A percentile compares a stretch with the other conserved stretches of the same genome.
phyloP scores from a whole-genome alignment of 352 stramenopile genomes.

The Globisporangium abappressorium region DNA sequence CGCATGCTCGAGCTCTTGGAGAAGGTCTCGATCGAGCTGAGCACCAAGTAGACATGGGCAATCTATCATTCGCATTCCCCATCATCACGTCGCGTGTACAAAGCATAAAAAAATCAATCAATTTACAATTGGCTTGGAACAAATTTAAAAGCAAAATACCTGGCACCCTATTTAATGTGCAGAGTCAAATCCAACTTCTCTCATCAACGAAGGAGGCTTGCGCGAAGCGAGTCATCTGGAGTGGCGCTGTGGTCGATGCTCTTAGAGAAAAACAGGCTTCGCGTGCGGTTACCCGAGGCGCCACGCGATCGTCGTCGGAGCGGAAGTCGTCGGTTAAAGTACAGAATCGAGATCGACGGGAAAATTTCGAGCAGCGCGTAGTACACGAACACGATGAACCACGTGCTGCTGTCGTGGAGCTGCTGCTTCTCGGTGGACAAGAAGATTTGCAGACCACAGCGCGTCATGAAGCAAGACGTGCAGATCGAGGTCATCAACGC shows the following conservation, averaged over 20 bases:
- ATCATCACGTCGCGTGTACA: background rate
- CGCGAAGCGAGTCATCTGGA: constrained; percentile 29
- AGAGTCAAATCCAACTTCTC: background rate
- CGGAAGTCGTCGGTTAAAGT: constrained; percentile 82
- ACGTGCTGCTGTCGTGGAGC: constrained; percentile 72
- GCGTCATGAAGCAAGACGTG: constrained; percentile 78
- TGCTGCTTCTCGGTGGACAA: constrained; percentile 69
- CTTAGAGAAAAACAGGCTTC: constrained; percentile 51
- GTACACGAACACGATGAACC: constrained; percentile 78
- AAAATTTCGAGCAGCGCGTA: constrained; percentile 82
- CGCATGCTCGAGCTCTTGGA: constrained; percentile 88
- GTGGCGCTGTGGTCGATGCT: constrained; percentile 13
- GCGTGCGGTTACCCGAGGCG: constrained; percentile 4
- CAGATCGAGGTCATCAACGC: constrained; percentile 79
- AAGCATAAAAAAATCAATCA: background rate
- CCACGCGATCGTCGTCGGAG: constrained; percentile 28
- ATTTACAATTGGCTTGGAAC: background rate
- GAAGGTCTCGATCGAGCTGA: constrained; percentile 55
- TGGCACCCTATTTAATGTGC: background rate
- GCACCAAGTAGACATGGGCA: background rate
- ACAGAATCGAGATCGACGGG: constrained; percentile 71
- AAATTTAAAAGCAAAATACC: background rate
- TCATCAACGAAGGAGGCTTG: constrained; percentile 41
- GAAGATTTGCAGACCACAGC: constrained; percentile 66
- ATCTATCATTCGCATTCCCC: background rate